A percentile compares a stretch with the other conserved stretches of the same genome.
These are phyloP conservation scores for Funneliformis caledonium DNA, from an alignment of 371 early-diverging fungal genomes.

Conservation along the genomic window DNA sequence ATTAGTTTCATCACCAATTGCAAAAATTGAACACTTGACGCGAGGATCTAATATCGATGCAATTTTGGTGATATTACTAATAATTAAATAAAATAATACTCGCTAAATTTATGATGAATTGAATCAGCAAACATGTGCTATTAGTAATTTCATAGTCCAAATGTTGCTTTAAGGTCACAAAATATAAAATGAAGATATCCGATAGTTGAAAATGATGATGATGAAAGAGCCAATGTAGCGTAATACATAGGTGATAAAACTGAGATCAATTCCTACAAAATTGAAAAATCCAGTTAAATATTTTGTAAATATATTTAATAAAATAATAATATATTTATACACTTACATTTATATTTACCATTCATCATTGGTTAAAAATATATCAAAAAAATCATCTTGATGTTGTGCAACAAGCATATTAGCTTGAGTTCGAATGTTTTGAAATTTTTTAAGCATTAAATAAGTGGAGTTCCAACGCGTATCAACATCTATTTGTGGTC, in stretches of 20 bases:
- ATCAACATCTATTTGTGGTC: constrained; percentile 2
- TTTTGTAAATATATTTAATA: too few species aligned
- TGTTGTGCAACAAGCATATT: constrained; percentile 16
- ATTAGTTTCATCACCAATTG: too few species aligned
- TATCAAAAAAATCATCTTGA: not conserved
- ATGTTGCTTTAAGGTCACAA: not conserved
- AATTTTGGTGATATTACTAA: too few species aligned
- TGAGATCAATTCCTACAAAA: not conserved
- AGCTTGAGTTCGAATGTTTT: constrained; percentile 6
- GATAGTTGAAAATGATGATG: constrained; percentile 16
- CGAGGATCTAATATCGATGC: too few species aligned
- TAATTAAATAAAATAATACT: too few species aligned
- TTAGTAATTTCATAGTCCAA: not conserved
- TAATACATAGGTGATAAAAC: constrained; percentile 16
- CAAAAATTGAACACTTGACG: too few species aligned
- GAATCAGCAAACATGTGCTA: too few species aligned
- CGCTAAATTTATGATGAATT: too few species aligned
- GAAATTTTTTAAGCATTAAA: constrained; percentile 19
- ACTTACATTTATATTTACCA: not conserved
- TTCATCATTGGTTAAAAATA: not conserved
- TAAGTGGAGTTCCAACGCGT: constrained; percentile 8
- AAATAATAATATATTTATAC: not conserved
- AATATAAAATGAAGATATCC: not conserved
- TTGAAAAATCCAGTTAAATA: too few species aligned
- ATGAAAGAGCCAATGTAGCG: constrained; percentile 16